Percentiles rank a stretch among this genome's conserved stretches.
phyloP scores from a whole-genome alignment of 1,284 basidiomycete species.

The Polyporus tsugae region DNA sequence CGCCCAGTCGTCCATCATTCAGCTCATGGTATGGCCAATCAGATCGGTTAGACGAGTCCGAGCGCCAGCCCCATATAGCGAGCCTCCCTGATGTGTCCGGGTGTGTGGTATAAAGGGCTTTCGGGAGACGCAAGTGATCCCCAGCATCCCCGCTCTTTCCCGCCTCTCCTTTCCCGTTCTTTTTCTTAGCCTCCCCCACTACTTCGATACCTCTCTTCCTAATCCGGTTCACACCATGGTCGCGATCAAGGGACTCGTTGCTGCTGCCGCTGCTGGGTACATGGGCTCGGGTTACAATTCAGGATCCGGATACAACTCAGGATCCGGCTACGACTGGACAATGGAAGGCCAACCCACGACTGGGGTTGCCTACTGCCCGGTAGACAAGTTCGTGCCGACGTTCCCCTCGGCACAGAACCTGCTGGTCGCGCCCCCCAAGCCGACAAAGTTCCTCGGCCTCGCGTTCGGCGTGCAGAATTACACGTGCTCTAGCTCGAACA shows the following conservation, averaged over 20 bases:
- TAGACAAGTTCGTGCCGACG: constrained; percentile 31
- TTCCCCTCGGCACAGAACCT: constrained; percentile 40
- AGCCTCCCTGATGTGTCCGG: neutral
- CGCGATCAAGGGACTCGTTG: constrained; percentile 24
- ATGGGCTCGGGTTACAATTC: neutral
- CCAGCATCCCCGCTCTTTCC: constrained; percentile 22
- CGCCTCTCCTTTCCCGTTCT: constrained; percentile 3
- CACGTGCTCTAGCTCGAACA: constrained; percentile 47
- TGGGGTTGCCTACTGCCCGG: constrained; percentile 32
- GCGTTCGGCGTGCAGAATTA: constrained; percentile 52
- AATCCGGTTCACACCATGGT: constrained; percentile 19
- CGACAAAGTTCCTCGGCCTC: constrained; percentile 53
- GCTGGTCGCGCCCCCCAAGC: constrained; percentile 34
- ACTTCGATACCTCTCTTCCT: neutral
- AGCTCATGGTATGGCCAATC: constrained; percentile 1
- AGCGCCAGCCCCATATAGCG: neutral
- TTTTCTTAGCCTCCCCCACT: constrained; percentile 4
- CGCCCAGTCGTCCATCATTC: neutral
- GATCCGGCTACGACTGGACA: neutral
- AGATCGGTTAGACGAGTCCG: neutral
- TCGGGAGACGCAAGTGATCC: neutral
- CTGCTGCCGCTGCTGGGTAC: constrained; percentile 18
- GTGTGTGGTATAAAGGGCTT: constrained; percentile 19
- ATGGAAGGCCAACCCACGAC: neutral
- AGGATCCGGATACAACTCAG: neutral